Conservation (phyloP, 345 rosid species). For the Iberis pinnata region DNA sequence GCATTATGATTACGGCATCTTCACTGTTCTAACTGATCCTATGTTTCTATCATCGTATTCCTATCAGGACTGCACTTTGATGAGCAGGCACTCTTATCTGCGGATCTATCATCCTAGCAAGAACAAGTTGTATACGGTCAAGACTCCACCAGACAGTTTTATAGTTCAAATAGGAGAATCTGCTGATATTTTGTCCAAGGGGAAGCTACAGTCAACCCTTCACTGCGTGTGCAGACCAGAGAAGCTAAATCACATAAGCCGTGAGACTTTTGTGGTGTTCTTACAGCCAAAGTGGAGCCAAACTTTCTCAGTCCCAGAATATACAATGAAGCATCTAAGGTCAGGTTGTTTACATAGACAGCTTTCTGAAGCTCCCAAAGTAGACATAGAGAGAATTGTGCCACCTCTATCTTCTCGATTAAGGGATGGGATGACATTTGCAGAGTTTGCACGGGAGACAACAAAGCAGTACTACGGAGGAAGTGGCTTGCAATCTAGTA, state of each 20-base stretch:
- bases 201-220: slow-evolving; percentile 70
- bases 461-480: slow-evolving; percentile 83
- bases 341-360: slow-evolving; percentile 14
- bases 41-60: slow-evolving; percentile 43
- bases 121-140: slow-evolving; percentile 49
- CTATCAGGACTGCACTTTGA: slow-evolving; percentile 36
- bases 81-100: slow-evolving; percentile 44
- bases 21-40: slow-evolving; percentile 82
- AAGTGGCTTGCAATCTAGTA: slow-evolving; percentile 70
- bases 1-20: slow-evolving; percentile 90
- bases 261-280: slow-evolving; percentile 77
- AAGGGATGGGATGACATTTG: slow-evolving; percentile 87
- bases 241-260: slow-evolving; percentile 47
- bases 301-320: slow-evolving; percentile 45
- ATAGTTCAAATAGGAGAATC: slow-evolving; percentile 84
- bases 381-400: slow-evolving; percentile 40
- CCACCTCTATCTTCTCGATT: slow-evolving; percentile 66
- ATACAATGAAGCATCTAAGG: slow-evolving; percentile 26
- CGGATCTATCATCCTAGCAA: slow-evolving; percentile 52
- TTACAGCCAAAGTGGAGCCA: slow-evolving; percentile 83
- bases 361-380: slow-evolving; percentile 19
- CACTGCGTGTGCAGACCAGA: slow-evolving; percentile 66
- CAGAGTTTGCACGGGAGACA: slow-evolving; percentile 75
- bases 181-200: slow-evolving; percentile 66
- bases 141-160: slow-evolving; percentile 67